Evolutionary conservation across 2,329 filamentous ascomycete genomes (phyloP).

Genomic region (Trichoderma afroharzianum): DNA sequence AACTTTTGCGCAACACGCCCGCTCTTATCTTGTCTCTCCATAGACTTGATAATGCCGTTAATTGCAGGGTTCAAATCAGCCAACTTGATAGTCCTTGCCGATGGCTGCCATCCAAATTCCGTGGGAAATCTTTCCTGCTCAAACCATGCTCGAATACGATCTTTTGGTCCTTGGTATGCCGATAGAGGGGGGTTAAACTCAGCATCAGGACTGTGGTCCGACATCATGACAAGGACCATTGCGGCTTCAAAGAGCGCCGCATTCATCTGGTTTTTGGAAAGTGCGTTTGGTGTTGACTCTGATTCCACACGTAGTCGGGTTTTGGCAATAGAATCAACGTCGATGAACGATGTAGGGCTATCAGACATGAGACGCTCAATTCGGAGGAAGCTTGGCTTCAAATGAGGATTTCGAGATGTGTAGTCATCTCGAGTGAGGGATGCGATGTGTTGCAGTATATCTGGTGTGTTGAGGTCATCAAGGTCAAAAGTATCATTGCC

Average conservation of each 20-base stretch:
- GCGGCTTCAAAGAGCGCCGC: conserved; percentile 16
- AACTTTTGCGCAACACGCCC: not conserved
- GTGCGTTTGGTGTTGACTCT: conserved; percentile 15
- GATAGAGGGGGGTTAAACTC: conserved; percentile 1
- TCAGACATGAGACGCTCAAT: conserved; percentile 18
- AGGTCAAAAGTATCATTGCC: conserved; percentile 13
- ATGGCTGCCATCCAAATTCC: conserved; percentile 20
- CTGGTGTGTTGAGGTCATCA: conserved; percentile 20
- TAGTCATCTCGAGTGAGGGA: conserved; percentile 19
- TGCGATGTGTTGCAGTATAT: conserved; percentile 20
- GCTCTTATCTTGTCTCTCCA: not conserved
- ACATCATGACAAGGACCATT: conserved; percentile 20
- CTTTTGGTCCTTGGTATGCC: conserved; percentile 12
- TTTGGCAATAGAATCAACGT: conserved; percentile 17
- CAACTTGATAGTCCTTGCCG: conserved; percentile 9
- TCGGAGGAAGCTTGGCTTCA: conserved; percentile 4
- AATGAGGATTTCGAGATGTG: conserved; percentile 1
- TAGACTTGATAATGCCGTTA: not conserved
- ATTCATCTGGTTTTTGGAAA: not conserved
- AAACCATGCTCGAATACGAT: conserved; percentile 19
- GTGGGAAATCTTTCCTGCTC: conserved; percentile 18
- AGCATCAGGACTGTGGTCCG: conserved; percentile 12
- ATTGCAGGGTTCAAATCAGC: conserved; percentile 10
- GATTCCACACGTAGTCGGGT: conserved; percentile 16
- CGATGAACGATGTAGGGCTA: conserved; percentile 10